Evolutionary conservation across 306 rosid species (phyloP).

Genomic region (Urtica urens): DNA sequence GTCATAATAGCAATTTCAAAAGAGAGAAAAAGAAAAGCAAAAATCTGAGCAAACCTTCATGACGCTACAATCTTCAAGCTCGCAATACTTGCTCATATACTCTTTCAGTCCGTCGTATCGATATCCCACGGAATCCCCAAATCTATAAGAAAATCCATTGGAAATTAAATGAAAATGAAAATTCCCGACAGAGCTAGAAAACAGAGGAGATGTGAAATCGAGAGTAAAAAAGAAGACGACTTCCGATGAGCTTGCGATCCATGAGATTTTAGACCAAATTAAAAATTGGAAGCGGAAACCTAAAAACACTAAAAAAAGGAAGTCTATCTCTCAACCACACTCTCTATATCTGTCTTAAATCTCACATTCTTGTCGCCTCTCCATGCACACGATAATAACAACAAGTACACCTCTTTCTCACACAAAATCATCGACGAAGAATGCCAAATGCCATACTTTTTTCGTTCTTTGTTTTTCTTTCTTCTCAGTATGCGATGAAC

Average conservation of each 20-base stretch:
- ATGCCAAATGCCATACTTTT: slow-evolving; percentile 41
- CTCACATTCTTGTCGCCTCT: slow-evolving; percentile 55
- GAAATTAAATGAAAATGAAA: slow-evolving; percentile 1
- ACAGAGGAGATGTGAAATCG: background rate
- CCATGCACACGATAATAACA: slow-evolving; percentile 87
- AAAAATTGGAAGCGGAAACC: slow-evolving; percentile 38
- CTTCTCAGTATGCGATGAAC: slow-evolving; percentile 14
- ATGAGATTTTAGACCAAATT: slow-evolving; percentile 22
- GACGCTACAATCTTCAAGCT: slow-evolving; percentile 77
- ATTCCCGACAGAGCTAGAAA: background rate
- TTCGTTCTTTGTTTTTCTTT: background rate
- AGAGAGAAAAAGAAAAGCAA: background rate
- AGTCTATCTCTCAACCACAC: slow-evolving; percentile 5
- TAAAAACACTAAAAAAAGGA: slow-evolving; percentile 14
- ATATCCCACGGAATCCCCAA: slow-evolving; percentile 73
- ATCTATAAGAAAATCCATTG: slow-evolving; percentile 26
- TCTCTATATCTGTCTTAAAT: slow-evolving; percentile 55
- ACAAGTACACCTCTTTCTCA: slow-evolving; percentile 59
- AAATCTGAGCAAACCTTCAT: slow-evolving; percentile 52
- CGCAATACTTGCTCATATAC: slow-evolving; percentile 75
- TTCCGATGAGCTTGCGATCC: slow-evolving; percentile 95
- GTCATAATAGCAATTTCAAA: background rate
- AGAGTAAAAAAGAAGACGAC: slow-evolving; percentile 13
- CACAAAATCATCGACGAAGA: slow-evolving; percentile 53
- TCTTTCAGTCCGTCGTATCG: slow-evolving; percentile 66